phyloP scores from a whole-genome alignment of 116 monocot species.

The Phalaenopsis hybrid region DNA sequence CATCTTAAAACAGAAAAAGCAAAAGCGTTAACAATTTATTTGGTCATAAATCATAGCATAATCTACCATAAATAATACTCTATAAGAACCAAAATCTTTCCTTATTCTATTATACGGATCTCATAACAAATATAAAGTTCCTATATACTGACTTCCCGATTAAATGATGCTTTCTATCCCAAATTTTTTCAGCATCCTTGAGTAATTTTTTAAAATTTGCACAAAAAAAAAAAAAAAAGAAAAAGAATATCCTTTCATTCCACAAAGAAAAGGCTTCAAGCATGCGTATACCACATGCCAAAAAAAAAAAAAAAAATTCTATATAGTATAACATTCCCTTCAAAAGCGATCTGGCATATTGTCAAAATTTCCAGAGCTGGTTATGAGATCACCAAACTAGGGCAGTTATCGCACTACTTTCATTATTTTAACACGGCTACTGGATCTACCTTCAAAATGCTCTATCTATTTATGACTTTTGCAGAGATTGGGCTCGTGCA shows the following conservation, averaged over 20 bases:
- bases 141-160: too few species aligned
- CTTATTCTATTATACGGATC: background rate
- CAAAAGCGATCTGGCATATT: background rate
- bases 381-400: background rate
- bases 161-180: too few species aligned
- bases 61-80: background rate
- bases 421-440: background rate
- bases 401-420: background rate
- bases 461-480: background rate
- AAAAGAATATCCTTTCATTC: background rate
- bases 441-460: background rate
- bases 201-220: too few species aligned
- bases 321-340: background rate
- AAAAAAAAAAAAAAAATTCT: background rate
- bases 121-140: background rate
- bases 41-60: background rate
- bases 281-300: background rate
- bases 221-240: too few species aligned
- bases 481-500: background rate
- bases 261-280: background rate
- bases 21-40: background rate
- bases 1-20: background rate
- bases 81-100: background rate
- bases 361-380: background rate
- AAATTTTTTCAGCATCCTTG: too few species aligned